Evolutionary conservation across 257 asterid genomes (phyloP).

Genomic region (Solanum boliviense): DNA sequence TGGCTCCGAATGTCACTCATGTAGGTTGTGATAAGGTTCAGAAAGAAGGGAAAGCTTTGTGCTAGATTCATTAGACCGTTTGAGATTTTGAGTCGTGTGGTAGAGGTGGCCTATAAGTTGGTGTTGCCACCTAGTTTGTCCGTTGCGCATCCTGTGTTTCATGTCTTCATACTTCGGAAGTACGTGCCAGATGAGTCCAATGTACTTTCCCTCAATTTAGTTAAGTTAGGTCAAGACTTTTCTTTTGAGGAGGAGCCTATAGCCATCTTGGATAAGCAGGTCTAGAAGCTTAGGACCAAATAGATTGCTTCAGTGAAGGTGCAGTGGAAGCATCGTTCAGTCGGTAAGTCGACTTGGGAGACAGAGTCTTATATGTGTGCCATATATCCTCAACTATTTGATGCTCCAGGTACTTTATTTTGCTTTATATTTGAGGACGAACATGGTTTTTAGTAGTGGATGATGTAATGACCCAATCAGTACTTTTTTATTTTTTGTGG

Average conservation of each 20-base stretch:
- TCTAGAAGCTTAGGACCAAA: too few relatives aligned
- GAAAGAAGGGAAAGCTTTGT: not conserved
- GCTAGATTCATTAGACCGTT: not conserved
- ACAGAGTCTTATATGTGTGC: too few relatives aligned
- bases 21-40: not conserved
- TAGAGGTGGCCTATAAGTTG: not conserved
- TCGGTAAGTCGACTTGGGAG: too few relatives aligned
- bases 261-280: too few relatives aligned
- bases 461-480: not conserved
- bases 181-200: not conserved
- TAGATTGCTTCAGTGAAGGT: too few relatives aligned
- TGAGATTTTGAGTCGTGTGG: not conserved
- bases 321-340: too few relatives aligned
- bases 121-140: not conserved
- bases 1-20: not conserved
- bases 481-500: not conserved
- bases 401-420: too few relatives aligned
- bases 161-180: not conserved
- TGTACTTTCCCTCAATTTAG: not conserved
- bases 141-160: not conserved
- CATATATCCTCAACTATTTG: too few relatives aligned
- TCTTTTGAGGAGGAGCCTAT: too few relatives aligned
- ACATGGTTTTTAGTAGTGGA: too few relatives aligned
- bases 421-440: too few relatives aligned
- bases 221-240: not conserved